Evolutionary conservation across 2,329 filamentous ascomycete genomes (phyloP).

Genomic region (Zasmidium citrigriseum): DNA sequence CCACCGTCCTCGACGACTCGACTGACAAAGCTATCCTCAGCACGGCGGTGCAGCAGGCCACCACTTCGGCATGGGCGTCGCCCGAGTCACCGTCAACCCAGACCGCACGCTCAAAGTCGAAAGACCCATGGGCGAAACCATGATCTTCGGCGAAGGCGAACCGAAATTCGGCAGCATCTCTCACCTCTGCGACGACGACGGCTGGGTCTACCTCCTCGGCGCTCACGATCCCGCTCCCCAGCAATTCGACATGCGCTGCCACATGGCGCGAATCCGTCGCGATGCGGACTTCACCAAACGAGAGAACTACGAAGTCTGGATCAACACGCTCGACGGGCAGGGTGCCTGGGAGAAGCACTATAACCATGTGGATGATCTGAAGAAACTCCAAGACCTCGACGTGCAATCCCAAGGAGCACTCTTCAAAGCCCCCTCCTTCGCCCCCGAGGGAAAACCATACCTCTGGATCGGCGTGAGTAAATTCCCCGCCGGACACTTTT

Average conservation of each 20-base stretch:
- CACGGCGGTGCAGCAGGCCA: neutral
- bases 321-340: conserved; percentile 4
- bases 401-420: conserved; percentile 4
- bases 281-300: conserved; percentile 10
- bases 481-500: conserved; percentile 3
- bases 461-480: conserved; percentile 10
- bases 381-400: conserved; percentile 4
- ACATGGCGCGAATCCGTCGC: conserved; percentile 5
- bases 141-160: conserved; percentile 6
- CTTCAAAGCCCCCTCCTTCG: neutral
- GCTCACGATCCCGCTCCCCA: neutral
- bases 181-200: conserved; percentile 6
- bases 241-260: conserved; percentile 3
- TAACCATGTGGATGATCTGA: neutral
- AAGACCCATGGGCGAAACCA: conserved; percentile 9
- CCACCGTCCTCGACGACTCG: no score
- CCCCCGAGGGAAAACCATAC: conserved; percentile 4
- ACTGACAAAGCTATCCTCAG: no score
- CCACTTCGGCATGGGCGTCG: conserved; percentile 5
- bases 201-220: conserved; percentile 7
- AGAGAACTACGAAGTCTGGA: conserved; percentile 10
- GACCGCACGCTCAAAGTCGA: conserved; percentile 2
- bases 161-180: conserved; percentile 6
- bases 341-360: conserved; percentile 2
- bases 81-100: conserved; percentile 2